Percentiles rank a stretch among this genome's conserved stretches.
These are phyloP conservation scores for Glycine soja DNA, from an alignment of 306 rosid species.

Conservation along the genomic window DNA sequence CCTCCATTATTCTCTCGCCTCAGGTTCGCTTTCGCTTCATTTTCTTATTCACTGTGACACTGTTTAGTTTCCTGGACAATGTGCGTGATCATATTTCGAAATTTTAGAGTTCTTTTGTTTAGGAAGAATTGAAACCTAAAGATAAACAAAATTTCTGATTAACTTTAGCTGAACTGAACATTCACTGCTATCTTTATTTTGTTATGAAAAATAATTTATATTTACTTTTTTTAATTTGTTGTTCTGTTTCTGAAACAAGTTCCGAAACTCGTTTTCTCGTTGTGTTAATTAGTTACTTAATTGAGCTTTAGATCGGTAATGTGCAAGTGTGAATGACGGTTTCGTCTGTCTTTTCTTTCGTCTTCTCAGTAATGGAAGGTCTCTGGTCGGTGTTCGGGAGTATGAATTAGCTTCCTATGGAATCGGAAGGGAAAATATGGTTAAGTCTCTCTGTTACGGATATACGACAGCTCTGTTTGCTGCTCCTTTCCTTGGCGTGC, in stretches of 20 bases:
- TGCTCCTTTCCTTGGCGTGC: conserved; percentile 73
- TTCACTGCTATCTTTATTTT: conserved; percentile 9
- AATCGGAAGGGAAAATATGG: conserved; percentile 66
- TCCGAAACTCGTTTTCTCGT: not conserved
- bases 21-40: conserved; percentile 59
- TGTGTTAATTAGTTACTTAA: conserved; percentile 18
- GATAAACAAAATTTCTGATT: not conserved
- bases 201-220: not conserved
- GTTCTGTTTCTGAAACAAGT: conserved; percentile 32
- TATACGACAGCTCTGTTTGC: conserved; percentile 71
- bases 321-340: conserved; percentile 46
- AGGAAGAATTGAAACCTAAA: conserved; percentile 19
- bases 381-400: conserved; percentile 84
- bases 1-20: conserved; percentile 72
- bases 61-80: conserved; percentile 54
- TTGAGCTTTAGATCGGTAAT: conserved; percentile 44
- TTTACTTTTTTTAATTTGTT: not conserved
- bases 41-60: not conserved
- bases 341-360: conserved; percentile 16
- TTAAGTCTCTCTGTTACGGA: conserved; percentile 69
- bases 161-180: not conserved
- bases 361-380: conserved; percentile 78
- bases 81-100: conserved; percentile 9
- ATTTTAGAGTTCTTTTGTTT: conserved; percentile 27
- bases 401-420: conserved; percentile 74